Evolutionary conservation across 176 grass and related monocot species (phyloP).

Genomic region (Eremochloa ophiuroides): DNA sequence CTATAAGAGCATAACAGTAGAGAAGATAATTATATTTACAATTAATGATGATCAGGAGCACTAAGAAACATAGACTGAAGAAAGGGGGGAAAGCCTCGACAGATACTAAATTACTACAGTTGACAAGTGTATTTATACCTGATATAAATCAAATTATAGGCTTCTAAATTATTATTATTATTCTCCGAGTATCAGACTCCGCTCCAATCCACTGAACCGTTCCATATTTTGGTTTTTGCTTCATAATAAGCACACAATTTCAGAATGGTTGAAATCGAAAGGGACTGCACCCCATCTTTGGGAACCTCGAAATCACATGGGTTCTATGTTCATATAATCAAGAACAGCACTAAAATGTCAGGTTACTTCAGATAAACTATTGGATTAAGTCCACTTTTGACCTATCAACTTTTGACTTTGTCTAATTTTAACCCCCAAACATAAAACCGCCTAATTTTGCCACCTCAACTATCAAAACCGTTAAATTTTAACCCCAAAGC

Average conservation of each 20-base stretch:
- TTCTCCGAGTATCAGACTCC: neutral
- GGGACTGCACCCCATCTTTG: neutral
- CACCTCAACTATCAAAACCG: no score
- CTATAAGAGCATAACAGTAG: conserved; percentile 6
- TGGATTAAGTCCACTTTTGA: no score
- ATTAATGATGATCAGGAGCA: conserved; percentile 10
- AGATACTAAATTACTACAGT: conserved; percentile 2
- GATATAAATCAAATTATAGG: neutral
- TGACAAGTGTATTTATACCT: conserved; percentile 19
- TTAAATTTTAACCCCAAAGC: no score
- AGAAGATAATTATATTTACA: neutral
- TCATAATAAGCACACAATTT: neutral
- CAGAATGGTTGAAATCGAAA: neutral
- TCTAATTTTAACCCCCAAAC: no score
- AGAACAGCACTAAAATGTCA: neutral
- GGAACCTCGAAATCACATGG: neutral
- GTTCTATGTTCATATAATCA: neutral
- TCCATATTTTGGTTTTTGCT: neutral
- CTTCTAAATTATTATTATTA: neutral
- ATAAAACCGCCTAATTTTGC: no score
- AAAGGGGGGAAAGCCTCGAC: neutral
- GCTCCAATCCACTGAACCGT: neutral
- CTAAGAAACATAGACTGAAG: conserved; percentile 19
- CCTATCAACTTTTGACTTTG: no score
- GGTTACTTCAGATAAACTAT: neutral